Evolutionary conservation across 2,329 filamentous ascomycete genomes (phyloP).

Genomic region (Leptographium galeiforme): DNA sequence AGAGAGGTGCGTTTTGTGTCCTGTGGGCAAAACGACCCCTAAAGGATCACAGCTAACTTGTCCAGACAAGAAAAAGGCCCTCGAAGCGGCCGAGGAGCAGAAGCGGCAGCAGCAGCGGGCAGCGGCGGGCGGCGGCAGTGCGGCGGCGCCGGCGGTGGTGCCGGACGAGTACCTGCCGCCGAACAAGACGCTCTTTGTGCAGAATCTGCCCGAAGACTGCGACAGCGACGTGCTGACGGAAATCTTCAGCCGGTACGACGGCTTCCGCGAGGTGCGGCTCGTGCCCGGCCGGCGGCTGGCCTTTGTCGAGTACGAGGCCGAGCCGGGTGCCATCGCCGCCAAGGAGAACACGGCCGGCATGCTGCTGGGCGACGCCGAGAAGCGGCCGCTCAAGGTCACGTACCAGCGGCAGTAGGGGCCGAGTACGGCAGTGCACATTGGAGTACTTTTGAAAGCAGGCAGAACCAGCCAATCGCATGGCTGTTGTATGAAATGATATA

Average conservation of each 20-base stretch:
- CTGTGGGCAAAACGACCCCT: no score
- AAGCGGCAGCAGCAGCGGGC: slow-evolving; percentile 36
- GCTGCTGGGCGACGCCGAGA: slow-evolving; percentile 45
- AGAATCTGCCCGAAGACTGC: slow-evolving; percentile 80
- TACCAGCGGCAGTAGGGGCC: slow-evolving; percentile 70
- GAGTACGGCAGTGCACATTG: no score
- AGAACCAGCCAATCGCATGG: not conserved
- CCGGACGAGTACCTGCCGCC: slow-evolving; percentile 97
- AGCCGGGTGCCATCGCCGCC: slow-evolving; percentile 77
- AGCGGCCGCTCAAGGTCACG: slow-evolving; percentile 78
- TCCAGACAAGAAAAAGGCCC: slow-evolving; percentile 62
- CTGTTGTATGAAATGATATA: not conserved
- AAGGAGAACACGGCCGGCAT: slow-evolving; percentile 89
- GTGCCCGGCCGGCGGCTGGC: slow-evolving; percentile 85
- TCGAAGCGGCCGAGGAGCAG: slow-evolving; percentile 65
- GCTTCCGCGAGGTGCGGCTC: slow-evolving; percentile 82
- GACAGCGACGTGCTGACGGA: slow-evolving; percentile 65
- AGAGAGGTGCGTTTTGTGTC: slow-evolving; percentile 57
- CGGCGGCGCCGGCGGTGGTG: slow-evolving; percentile 33
- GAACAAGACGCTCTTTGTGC: slow-evolving; percentile 92
- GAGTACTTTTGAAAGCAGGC: no score
- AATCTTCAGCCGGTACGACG: slow-evolving; percentile 81
- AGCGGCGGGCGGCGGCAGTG: slow-evolving; percentile 23
- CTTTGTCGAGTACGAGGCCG: slow-evolving; percentile 91
- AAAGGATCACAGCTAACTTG: no score